Base-by-base conservation (phyloP, 306 rosid species). In the Dalbergia oliveri region DNA sequence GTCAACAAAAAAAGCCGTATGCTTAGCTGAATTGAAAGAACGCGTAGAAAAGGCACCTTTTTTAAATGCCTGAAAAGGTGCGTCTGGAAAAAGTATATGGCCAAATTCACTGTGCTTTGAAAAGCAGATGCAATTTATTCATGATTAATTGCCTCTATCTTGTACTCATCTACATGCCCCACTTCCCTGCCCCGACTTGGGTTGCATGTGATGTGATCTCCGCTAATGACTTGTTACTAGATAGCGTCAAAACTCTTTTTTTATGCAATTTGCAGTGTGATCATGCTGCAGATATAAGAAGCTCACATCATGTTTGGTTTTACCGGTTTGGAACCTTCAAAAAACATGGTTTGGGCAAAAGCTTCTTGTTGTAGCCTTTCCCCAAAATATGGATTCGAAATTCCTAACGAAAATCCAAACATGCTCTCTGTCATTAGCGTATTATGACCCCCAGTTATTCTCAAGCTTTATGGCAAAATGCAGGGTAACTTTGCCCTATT, bases 41-140 rank as follows among this genome's bases (percentile, higher is more conserved):
- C 26, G 13, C 45, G 35, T 72, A 34, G 47, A 34, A 66, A 62
- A 77, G 76, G 73, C 75, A 78, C 77, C 70, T 60, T 41, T 23
- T 49, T 62, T 45, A 50, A 37, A 19, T 39, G 72, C 64, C 78
- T 68, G 53, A 79, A 79, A 87, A 74, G 81, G 81, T 37, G 78
- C 54, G 74, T 77, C 81, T 82, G 47, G 39, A 64, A 80, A 50
- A 83, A 77, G 81, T 72, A 51, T 14, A 76, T 58, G 69, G 76
- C 8, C 58, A 74, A 74, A 39, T 73, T 76, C 58, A 59, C 56
- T 19, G 71, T 59, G 81, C 61, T 67, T 47, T 43, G 18, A 37
- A 74, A 74, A 79, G 84, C 41, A 41, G 76, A 69, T 61, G 61
- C n/a, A 16, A 49, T 83, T 82, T 65, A 35, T 82, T 72, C 59